These are phyloP conservation scores for Saccharomycopsis microspora DNA, from an alignment of 805 yeast species.

Conservation along the genomic window DNA sequence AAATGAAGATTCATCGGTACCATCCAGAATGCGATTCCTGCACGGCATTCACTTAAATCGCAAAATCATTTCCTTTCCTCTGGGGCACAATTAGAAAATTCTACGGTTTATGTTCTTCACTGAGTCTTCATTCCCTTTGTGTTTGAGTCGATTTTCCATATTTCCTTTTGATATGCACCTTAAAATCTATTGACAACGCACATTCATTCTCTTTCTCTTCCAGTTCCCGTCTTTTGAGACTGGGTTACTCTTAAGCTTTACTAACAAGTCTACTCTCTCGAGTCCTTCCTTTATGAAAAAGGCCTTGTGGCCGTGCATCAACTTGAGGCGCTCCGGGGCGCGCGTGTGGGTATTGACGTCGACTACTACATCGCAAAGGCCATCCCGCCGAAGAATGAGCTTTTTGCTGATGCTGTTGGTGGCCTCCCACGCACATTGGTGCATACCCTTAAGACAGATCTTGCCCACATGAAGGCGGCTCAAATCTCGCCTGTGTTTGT, in stretches of 20 bases:
- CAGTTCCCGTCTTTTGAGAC: not conserved
- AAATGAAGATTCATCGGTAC: no score
- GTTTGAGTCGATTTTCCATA: no score
- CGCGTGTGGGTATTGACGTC: conserved; percentile 13
- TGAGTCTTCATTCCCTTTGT: no score
- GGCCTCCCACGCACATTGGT: conserved; percentile 63
- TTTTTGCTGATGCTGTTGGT: conserved; percentile 64
- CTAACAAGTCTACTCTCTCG: conserved; percentile 7
- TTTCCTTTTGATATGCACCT: no score
- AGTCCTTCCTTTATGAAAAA: conserved; percentile 10
- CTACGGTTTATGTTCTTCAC: no score
- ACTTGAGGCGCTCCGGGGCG: conserved; percentile 24
- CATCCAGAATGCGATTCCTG: no score
- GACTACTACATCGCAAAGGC: conserved; percentile 50
- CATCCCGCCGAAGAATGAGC: conserved; percentile 48
- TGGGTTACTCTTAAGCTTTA: not conserved
- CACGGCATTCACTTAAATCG: no score
- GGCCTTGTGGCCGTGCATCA: conserved; percentile 6
- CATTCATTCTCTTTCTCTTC: no score
- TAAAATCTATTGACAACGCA: no score
- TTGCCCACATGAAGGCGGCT: conserved; percentile 45
- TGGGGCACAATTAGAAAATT: no score
- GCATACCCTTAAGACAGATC: conserved; percentile 46
- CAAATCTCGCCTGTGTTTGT: conserved; percentile 73
- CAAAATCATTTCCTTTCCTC: no score